Evolutionary conservation across 148 eudicot species (phyloP).

Genomic region (Rhododendron kiyosumense): DNA sequence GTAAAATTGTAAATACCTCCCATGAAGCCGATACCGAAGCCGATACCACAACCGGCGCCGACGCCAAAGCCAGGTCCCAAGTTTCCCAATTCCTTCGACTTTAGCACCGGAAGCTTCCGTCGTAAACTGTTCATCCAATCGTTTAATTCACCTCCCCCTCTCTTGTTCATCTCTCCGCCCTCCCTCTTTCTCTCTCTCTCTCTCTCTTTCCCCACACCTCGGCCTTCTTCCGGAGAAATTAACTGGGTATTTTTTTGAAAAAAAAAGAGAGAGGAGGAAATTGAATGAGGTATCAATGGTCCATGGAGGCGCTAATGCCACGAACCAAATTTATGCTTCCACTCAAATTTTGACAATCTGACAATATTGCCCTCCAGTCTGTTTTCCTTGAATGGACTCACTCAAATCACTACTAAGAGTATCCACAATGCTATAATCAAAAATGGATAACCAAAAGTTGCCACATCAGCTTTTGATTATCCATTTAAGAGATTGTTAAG

Average conservation of each 20-base stretch:
- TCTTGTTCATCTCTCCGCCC: neutral
- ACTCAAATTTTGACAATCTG: neutral
- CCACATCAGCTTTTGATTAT: too few relatives aligned
- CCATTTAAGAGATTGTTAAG: too few relatives aligned
- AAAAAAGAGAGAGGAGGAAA: too few relatives aligned
- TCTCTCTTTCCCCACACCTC: neutral
- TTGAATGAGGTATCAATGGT: neutral
- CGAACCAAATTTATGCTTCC: neutral
- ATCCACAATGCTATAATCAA: too few relatives aligned
- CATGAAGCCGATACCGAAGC: conserved; percentile 53
- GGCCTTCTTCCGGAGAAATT: neutral
- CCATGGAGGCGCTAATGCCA: neutral
- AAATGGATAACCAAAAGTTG: too few relatives aligned
- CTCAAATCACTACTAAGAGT: too few relatives aligned
- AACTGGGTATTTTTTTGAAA: too few relatives aligned
- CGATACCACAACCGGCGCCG: conserved; percentile 33
- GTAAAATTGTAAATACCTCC: conserved; percentile 34
- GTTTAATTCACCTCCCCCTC: neutral
- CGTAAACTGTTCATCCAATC: conserved; percentile 9
- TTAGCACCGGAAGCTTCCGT: conserved; percentile 17
- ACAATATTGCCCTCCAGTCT: neutral
- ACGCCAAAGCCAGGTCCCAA: conserved; percentile 60
- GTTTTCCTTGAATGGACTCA: neutral
- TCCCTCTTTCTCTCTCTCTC: neutral
- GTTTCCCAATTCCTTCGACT: conserved; percentile 32